Base-by-base conservation (phyloP, 1,139 yeast genomes). In the Yamadazyma sp. region DNA sequence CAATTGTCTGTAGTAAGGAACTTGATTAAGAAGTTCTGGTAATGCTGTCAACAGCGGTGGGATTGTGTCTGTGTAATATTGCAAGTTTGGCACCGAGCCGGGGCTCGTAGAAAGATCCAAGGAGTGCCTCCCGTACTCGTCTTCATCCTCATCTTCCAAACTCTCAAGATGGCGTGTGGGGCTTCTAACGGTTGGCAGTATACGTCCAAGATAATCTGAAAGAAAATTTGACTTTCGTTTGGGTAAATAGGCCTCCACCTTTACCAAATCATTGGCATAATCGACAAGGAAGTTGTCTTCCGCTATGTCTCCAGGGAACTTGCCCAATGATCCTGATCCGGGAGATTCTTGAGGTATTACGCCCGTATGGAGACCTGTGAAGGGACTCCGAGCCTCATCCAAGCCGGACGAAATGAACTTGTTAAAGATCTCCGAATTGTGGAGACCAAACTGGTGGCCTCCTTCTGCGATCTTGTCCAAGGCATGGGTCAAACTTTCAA, bases 1-100 rank as follows among this genome's bases (percentile, higher is more conserved):
- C 17, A 82, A 64, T 40, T 76, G 76, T 30, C 80, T 62, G 53
- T 81, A 80, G 47, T 70, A 73, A 1, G 87, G 84, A 3, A 79
- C 83, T 40, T 74, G 73, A 10, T 77, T 58, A 22, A 83, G 60
- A 10, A 79, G 56, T 42, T 79, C 82, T 0, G 89, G 88, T 15
- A 81, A 58, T 2, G 83, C 84, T 8, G 64, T 53, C 3, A 81
- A 55, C 33, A 75, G 73, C 1, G 73, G 67, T 1, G 85, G 85
- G 10, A 79, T 50, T 1, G 50, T 22, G 9, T 44, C 45, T 2
- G 42, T 29, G 14, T 22, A 30, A n/a, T 37, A 35, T 15, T 29
- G n/a, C 11, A 32, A 14, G 9, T 18, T n/a, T 12, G 23, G 31
- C 8, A 16, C 9, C 9, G 42, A 37, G 2, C 20, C 3, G 10